Percentiles rank a stretch among this genome's conserved stretches.
Conservation (phyloP, 257 asterid genomes). For the Solanum paucissectum region DNA sequence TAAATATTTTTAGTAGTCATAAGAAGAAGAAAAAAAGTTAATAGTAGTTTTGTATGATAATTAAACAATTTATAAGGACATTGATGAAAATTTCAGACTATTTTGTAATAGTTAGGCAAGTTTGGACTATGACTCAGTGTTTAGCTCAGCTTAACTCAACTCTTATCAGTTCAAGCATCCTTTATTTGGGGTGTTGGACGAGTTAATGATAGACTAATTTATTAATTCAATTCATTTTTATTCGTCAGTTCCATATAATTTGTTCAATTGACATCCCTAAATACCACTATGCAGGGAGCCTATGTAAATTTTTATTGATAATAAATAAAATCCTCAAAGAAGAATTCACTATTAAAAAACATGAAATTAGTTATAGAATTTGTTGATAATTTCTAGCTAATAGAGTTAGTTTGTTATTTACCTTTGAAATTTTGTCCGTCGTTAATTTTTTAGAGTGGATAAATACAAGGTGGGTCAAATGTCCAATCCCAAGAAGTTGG, state of each 20-base stretch:
- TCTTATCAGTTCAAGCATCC: not conserved
- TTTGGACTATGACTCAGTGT: not conserved
- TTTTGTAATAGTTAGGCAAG: not conserved
- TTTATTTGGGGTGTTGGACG: not conserved
- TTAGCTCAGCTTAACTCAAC: not conserved
- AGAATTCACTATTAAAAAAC: too few species aligned
- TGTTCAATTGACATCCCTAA: not conserved
- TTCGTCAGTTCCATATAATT: not conserved
- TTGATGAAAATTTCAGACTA: not conserved
- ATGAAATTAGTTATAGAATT: too few species aligned
- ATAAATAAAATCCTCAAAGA: not conserved
- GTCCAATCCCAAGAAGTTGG: not conserved
- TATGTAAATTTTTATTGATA: not conserved
- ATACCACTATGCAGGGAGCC: not conserved
- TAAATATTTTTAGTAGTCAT: too few species aligned
- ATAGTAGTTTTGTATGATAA: not conserved
- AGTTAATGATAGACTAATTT: not conserved
- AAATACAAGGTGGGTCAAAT: not conserved
- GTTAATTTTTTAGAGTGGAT: too few species aligned
- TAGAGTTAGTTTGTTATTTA: too few species aligned
- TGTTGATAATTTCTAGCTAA: too few species aligned
- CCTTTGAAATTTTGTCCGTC: too few species aligned
- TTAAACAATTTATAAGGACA: not conserved
- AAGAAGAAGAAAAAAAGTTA: too few species aligned
- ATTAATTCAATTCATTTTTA: not conserved